Evolutionary conservation across 768 basidiomycete species (phyloP).

Genomic region (Tricholoma saponaceum): DNA sequence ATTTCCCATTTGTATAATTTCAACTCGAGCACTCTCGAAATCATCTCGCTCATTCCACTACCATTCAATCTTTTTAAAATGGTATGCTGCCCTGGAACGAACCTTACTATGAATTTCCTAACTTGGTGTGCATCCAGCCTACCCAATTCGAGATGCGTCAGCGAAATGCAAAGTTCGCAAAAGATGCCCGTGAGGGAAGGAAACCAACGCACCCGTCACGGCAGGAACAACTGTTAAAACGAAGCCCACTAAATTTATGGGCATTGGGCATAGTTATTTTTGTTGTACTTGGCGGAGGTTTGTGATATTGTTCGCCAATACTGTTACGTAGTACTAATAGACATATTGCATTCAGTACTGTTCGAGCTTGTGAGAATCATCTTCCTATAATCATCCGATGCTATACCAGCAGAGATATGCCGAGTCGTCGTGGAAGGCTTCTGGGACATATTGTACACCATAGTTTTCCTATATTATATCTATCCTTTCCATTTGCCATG

Average conservation of each 20-base stretch:
- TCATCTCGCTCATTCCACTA: constrained; percentile 1
- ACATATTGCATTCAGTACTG: constrained; percentile 43
- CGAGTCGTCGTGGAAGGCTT: not conserved
- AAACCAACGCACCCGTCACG: constrained; percentile 69
- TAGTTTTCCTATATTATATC: not conserved
- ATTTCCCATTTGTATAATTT: not conserved
- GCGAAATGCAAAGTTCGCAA: constrained; percentile 78
- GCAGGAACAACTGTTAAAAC: constrained; percentile 65
- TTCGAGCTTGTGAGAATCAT: constrained; percentile 68
- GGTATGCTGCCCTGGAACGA: constrained; percentile 17
- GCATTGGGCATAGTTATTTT: constrained; percentile 72
- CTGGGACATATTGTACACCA: constrained; percentile 3
- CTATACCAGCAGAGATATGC: not conserved
- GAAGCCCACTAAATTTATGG: constrained; percentile 73
- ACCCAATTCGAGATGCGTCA: constrained; percentile 81
- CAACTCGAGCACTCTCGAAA: not conserved
- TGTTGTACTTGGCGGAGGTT: constrained; percentile 78
- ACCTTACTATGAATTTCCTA: not conserved
- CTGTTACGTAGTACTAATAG: not conserved
- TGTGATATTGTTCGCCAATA: constrained; percentile 19
- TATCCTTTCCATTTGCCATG: not conserved
- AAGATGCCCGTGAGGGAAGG: constrained; percentile 69
- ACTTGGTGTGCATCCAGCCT: constrained; percentile 40
- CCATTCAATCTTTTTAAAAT: constrained; percentile 20
- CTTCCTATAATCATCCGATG: constrained; percentile 45